Conservation (phyloP, 169 alveolate species). For the Babesia divergens region DNA sequence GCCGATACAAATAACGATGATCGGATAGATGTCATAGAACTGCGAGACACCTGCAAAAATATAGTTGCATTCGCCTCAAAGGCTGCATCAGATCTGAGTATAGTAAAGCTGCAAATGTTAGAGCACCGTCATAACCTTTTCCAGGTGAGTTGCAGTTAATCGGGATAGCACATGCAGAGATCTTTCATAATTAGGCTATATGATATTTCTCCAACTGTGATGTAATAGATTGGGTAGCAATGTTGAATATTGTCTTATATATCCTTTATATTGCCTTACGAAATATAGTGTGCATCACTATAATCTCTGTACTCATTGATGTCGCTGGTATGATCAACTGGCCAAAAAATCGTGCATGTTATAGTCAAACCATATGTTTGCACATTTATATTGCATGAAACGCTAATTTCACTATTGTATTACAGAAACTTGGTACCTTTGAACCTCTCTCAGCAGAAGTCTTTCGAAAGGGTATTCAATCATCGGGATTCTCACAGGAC, state of each 20-base stretch:
- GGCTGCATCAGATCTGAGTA: slow-evolving; percentile 37
- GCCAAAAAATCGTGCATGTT: neutral
- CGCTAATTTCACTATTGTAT: neutral
- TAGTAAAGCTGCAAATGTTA: slow-evolving; percentile 38
- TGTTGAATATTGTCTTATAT: too few relatives aligned
- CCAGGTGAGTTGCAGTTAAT: slow-evolving; percentile 45
- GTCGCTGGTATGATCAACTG: neutral
- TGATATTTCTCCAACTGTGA: neutral
- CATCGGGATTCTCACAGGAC: slow-evolving; percentile 6
- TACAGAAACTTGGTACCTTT: slow-evolving; percentile 42
- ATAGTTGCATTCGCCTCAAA: slow-evolving; percentile 28
- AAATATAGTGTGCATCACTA: neutral
- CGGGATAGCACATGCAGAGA: too few relatives aligned
- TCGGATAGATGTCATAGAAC: neutral
- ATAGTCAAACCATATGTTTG: too few relatives aligned
- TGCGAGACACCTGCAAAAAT: slow-evolving; percentile 15
- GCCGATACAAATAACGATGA: neutral
- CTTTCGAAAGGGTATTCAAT: slow-evolving; percentile 36
- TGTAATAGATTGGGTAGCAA: neutral
- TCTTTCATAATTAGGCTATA: too few relatives aligned
- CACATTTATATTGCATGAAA: too few relatives aligned
- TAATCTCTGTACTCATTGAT: neutral
- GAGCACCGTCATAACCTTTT: slow-evolving; percentile 38
- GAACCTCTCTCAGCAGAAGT: slow-evolving; percentile 19
- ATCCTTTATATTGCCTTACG: too few relatives aligned